These are phyloP conservation scores for Synchytrium microbalum DNA, from an alignment of 371 early-diverging fungal genomes.

Conservation along the genomic window DNA sequence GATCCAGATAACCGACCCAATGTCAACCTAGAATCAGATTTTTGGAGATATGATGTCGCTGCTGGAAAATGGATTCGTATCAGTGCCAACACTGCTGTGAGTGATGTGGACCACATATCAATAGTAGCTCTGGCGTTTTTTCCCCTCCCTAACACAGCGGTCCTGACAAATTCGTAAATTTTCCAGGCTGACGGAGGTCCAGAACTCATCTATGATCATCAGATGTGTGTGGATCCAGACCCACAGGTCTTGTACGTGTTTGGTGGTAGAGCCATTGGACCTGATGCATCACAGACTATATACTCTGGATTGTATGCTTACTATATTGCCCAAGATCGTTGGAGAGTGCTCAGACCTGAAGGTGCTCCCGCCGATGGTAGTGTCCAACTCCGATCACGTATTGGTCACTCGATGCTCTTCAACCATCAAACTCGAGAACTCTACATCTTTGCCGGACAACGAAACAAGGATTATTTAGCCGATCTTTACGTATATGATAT, in stretches of 20 bases:
- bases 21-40: constrained; percentile 63
- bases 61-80: constrained; percentile 63
- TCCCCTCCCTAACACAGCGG: neutral
- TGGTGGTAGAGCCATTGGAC: constrained; percentile 75
- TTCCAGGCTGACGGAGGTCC: constrained; percentile 70
- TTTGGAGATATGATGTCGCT: constrained; percentile 76
- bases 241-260: constrained; percentile 71
- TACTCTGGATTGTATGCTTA: constrained; percentile 85
- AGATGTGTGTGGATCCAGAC: constrained; percentile 80
- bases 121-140: constrained; percentile 5
- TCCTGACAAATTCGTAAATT: neutral
- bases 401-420: constrained; percentile 86
- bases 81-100: constrained; percentile 63
- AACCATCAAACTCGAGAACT: constrained; percentile 61
- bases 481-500: constrained; percentile 80
- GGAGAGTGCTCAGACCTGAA: constrained; percentile 60
- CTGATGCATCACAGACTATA: constrained; percentile 44
- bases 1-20: constrained; percentile 59
- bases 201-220: constrained; percentile 84
- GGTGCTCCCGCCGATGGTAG: constrained; percentile 16
- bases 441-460: constrained; percentile 85
- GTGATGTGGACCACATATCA: constrained; percentile 10
- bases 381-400: constrained; percentile 61
- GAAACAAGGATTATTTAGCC: constrained; percentile 60
- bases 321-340: constrained; percentile 49